A percentile compares a stretch with the other conserved stretches of the same genome.
These are phyloP conservation scores for Penicillium nordicum DNA, from an alignment of 2,329 filamentous ascomycete species.

Conservation along the genomic window DNA sequence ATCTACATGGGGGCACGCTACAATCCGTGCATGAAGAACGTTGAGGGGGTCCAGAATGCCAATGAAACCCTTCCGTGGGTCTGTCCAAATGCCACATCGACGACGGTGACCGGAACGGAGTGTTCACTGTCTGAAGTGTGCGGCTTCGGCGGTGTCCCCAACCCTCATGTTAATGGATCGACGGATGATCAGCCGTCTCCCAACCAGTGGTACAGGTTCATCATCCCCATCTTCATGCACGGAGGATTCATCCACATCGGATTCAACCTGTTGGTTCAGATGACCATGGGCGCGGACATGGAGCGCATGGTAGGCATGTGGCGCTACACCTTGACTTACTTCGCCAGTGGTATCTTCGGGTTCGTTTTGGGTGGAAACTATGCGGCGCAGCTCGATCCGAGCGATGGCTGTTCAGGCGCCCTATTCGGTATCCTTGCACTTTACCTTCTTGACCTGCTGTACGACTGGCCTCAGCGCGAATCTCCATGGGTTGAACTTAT, in stretches of 20 bases:
- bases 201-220: constrained; percentile 97
- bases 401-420: constrained; percentile 82
- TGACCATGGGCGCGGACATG: constrained; percentile 89
- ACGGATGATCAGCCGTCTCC: constrained; percentile 62
- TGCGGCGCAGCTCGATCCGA: constrained; percentile 74
- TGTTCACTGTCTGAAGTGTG: constrained; percentile 80
- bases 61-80: constrained; percentile 55
- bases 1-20: constrained; percentile 97
- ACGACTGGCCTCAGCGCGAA: constrained; percentile 79
- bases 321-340: constrained; percentile 85
- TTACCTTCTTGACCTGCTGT: constrained; percentile 81
- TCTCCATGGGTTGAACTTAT: constrained; percentile 79
- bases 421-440: constrained; percentile 91
- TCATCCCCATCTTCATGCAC: constrained; percentile 91
- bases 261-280: constrained; percentile 89
- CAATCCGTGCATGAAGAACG: constrained; percentile 88
- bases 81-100: constrained; percentile 75
- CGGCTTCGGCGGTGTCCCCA: constrained; percentile 73
- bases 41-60: constrained; percentile 41
- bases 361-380: constrained; percentile 95
- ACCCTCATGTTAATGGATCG: constrained; percentile 53
- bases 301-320: constrained; percentile 84
- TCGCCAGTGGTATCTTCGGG: constrained; percentile 89
- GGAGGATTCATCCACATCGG: constrained; percentile 90
- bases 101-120: constrained; percentile 39